A percentile compares a stretch with the other conserved stretches of the same genome.
These are phyloP conservation scores for Mucor circinelloides DNA, from an alignment of 371 early-diverging fungal genomes.

Conservation along the genomic window DNA sequence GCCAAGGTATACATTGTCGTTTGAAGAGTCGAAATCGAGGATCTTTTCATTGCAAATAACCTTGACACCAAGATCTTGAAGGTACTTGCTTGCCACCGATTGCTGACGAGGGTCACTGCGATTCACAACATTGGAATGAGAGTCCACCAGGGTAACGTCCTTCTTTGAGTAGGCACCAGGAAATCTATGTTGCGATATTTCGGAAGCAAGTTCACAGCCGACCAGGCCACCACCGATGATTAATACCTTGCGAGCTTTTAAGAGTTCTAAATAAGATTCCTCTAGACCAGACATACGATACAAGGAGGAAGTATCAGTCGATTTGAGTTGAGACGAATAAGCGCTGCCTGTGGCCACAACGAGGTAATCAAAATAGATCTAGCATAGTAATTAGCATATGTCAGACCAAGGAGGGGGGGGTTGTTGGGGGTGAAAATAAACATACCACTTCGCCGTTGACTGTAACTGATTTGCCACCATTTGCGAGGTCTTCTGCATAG, in stretches of 20 bases:
- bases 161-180: slow-evolving; percentile 51
- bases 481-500: slow-evolving; percentile 34
- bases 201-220: slow-evolving; percentile 70
- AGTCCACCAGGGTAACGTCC: slow-evolving; percentile 58
- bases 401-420: neutral
- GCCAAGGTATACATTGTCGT: slow-evolving; percentile 28
- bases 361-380: slow-evolving; percentile 69
- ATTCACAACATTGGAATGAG: slow-evolving; percentile 43
- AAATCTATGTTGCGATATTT: slow-evolving; percentile 44
- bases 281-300: slow-evolving; percentile 36
- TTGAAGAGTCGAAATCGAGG: slow-evolving; percentile 20
- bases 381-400: neutral
- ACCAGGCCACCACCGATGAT: slow-evolving; percentile 71
- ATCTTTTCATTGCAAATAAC: slow-evolving; percentile 68
- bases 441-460: slow-evolving; percentile 34
- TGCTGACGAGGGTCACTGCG: slow-evolving; percentile 50
- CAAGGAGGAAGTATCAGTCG: slow-evolving; percentile 37
- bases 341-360: slow-evolving; percentile 73
- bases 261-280: slow-evolving; percentile 54
- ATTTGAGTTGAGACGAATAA: slow-evolving; percentile 54
- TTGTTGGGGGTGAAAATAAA: neutral
- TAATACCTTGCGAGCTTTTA: slow-evolving; percentile 53
- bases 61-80: slow-evolving; percentile 63
- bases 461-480: slow-evolving; percentile 27
- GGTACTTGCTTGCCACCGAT: slow-evolving; percentile 48